These are phyloP conservation scores for Saitozyma podzolica DNA, from an alignment of 768 basidiomycete genomes.

Conservation along the genomic window DNA sequence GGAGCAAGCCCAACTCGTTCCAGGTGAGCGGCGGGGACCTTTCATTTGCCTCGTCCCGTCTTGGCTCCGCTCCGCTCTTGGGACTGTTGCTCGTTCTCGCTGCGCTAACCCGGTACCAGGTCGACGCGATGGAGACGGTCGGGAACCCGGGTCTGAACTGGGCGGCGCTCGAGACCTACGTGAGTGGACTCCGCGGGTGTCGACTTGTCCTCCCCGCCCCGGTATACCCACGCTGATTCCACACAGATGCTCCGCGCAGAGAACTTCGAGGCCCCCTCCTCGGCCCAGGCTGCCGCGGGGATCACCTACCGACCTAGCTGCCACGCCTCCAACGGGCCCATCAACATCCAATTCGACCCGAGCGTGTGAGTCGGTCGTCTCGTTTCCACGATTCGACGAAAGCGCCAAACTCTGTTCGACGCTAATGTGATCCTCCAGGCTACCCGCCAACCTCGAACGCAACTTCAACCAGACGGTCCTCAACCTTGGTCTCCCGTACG, in stretches of 20 bases:
- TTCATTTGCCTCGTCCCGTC: too few species aligned
- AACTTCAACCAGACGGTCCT: constrained; percentile 35
- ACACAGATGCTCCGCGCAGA: constrained; percentile 39
- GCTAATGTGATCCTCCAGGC: neutral
- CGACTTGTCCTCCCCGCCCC: neutral
- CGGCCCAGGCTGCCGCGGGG: constrained; percentile 21
- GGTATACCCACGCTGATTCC: neutral
- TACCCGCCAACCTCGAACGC: constrained; percentile 28
- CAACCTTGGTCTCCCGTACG: constrained; percentile 33
- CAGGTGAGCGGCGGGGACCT: constrained; percentile 6
- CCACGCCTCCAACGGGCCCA: constrained; percentile 39
- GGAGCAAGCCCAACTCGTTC: constrained; percentile 39
- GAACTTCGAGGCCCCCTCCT: constrained; percentile 30
- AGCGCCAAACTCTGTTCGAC: too few species aligned
- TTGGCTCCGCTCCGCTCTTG: too few species aligned
- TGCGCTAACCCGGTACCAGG: constrained; percentile 6
- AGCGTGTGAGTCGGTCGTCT: constrained; percentile 4
- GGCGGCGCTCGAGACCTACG: constrained; percentile 32
- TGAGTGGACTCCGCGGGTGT: constrained; percentile 5
- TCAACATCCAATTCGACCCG: constrained; percentile 39
- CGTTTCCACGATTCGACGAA: too few species aligned
- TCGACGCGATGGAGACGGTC: constrained; percentile 36
- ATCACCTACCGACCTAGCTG: constrained; percentile 27
- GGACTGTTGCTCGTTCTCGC: too few species aligned
- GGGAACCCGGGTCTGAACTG: constrained; percentile 44